Evolutionary conservation across 495 filamentous ascomycete genomes (phyloP).

Genomic region (Pyrenula aspistea): DNA sequence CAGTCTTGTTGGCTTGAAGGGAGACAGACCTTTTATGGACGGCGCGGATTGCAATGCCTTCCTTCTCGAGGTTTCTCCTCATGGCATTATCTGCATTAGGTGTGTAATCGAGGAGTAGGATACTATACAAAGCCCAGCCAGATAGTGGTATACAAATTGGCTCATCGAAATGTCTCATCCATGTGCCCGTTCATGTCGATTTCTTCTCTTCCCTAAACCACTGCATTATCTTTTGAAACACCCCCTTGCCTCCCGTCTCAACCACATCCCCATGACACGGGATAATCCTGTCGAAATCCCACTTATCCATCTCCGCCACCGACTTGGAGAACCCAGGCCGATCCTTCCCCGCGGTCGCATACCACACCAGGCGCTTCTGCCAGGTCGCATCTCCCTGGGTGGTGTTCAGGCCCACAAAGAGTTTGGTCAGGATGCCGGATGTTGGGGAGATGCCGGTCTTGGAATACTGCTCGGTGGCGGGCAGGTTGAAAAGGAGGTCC

Average conservation of each 20-base stretch:
- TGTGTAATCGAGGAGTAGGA: too few species aligned
- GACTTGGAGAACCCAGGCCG: constrained; percentile 56
- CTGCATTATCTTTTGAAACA: constrained; percentile 72
- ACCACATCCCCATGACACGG: constrained; percentile 93
- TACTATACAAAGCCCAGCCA: too few species aligned
- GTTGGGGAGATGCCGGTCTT: constrained; percentile 39
- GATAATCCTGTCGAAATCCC: constrained; percentile 82
- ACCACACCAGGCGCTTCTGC: constrained; percentile 78
- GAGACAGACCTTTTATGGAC: too few species aligned
- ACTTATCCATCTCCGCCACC: constrained; percentile 52
- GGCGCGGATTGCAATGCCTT: too few species aligned
- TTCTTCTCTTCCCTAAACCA: constrained; percentile 60
- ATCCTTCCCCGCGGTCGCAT: constrained; percentile 50
- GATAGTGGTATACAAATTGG: too few species aligned
- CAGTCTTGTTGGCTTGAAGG: too few species aligned
- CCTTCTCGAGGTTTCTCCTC: too few species aligned
- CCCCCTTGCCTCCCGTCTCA: constrained; percentile 58
- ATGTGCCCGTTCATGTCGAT: too few species aligned
- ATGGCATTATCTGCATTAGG: too few species aligned
- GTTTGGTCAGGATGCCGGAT: constrained; percentile 46
- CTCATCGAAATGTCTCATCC: too few species aligned
- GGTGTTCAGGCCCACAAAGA: constrained; percentile 48
- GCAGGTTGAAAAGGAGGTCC: constrained; percentile 86
- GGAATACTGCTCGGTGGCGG: constrained; percentile 78
- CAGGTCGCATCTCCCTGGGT: constrained; percentile 50